Evolutionary conservation across 1,284 basidiomycete genomes (phyloP), one percentile per base, ranked within the genome.

Genomic region (Ustilago vetiveriae): DNA sequence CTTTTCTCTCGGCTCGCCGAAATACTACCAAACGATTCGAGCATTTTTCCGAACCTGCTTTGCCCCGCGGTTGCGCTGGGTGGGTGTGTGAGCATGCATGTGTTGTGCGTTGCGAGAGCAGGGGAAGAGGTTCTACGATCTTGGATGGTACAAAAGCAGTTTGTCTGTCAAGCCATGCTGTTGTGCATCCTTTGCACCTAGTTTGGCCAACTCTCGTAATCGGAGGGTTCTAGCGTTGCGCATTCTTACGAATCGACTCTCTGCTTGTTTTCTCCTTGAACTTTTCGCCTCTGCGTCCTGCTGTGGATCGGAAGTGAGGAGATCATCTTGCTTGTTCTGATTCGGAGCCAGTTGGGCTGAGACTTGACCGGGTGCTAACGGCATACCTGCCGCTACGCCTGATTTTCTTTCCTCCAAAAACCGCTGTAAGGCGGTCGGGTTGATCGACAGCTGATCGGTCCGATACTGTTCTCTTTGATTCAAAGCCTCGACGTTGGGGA

Each of bases 401-500:
- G 41, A 52, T 17, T 46, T 48, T 13, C 76, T 43, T 26, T 81
- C 79, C 17, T 70, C 54, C n/a, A 76, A 22, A 40, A 79, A 81
- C 10, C 74, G 38, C 33, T 50, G 8, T 7, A 81, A 55, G 10
- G 79, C 78, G 3, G 62, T 57, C 3, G 75, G 71, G 27, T 76
- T 73, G n/a, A 55, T 35, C 3, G 50, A 24, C 0, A 81, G 51
- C 26, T 66, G 38, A 5, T 57, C 37, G 21, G 74, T 67, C 0
- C 75, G 58, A 21, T 66, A 56, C 32, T 51, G 40, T 29, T 81
- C 79, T 6, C 78, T 56, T 41, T 57, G 60, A 53, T 80, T 79
- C 22, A 80, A 54, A 45, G 75, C 68, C 8, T 76, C 74, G 5
- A 80, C 64, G 40, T 81, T 81, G n/a, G 79, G 79, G 16, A 78